Evolutionary conservation across 2,329 filamentous ascomycete genomes (phyloP), one percentile per base, ranked within the genome.

Genomic region (Sclerotinia trifoliorum): DNA sequence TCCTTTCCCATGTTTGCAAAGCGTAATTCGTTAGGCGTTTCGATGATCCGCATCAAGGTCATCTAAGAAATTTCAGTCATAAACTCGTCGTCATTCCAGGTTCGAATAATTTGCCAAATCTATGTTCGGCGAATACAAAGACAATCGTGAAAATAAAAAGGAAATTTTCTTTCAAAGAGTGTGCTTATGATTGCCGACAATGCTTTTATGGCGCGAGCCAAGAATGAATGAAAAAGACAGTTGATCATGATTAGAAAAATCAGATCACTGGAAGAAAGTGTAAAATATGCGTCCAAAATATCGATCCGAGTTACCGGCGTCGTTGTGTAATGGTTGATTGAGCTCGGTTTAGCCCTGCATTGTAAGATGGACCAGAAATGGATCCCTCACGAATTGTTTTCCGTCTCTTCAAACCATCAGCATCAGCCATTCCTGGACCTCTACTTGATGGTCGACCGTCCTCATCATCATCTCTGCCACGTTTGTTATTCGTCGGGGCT

Each of bases 321-420:
- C 76, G 72, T 71, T 80, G 78, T 44, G 80, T 77, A 67, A 85
- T 79, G 29, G 81, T 78, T 3, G 83, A 80, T 48, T 82, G 78
- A 65, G 83, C 78, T 71, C 83, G 82, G 71, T 78, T 83, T 76
- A 85, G 66, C 49, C 72, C 79, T 24, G 81, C 73, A 61, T 86
- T 83, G 73, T 85, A 86, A 24, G 77, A 78, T 29, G 84, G 80
- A 29, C 81, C 75, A n/a, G 84, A 80, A n/a, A 85, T 81, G 2
- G 82, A 80, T 15, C 83, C 81, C 74, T 92, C 88, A 71, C 87
- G 85, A 73, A 91, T 83, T 0, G 91, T 94, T 83, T 94, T 94
- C 71, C 92, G 88, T 73, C 93, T 88, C 81, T 96, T 96, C 69
- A 90, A 79, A 29, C 84, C 83, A 58, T 90, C 86, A 71, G 88